Conservation (phyloP, 495 filamentous ascomycete species). For the Lasiosphaeria ovina region DNA sequence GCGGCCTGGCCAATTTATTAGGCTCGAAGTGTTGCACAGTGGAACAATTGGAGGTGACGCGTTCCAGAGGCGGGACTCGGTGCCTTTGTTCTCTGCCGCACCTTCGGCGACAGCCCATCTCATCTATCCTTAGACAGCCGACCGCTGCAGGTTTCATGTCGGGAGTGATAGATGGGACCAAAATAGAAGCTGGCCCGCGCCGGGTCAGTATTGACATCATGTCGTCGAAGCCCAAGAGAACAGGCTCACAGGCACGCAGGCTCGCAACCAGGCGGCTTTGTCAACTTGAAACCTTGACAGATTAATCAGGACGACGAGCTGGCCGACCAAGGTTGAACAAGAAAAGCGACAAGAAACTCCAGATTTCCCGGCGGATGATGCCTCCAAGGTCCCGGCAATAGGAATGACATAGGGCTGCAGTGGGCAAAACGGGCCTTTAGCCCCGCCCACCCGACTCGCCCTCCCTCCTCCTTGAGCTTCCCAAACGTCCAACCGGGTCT, state of each 20-base stretch:
- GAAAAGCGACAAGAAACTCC: constrained; percentile 4
- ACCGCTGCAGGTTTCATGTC: constrained; percentile 6
- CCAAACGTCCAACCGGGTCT: constrained; percentile 4
- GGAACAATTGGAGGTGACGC: neutral
- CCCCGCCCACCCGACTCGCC: constrained; percentile 28
- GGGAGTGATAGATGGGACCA: constrained; percentile 6
- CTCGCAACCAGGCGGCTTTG: neutral
- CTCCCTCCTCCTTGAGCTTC: neutral
- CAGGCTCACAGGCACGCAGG: neutral
- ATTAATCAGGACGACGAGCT: constrained; percentile 9
- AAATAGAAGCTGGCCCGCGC: constrained; percentile 15
- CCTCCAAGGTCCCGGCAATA: constrained; percentile 21
- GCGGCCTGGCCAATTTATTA: neutral
- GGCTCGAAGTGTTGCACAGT: neutral
- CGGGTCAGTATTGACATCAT: neutral
- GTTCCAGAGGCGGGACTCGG: neutral
- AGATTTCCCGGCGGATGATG: constrained; percentile 25
- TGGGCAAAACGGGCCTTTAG: constrained; percentile 20
- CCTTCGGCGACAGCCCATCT: neutral
- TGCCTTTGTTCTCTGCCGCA: neutral
- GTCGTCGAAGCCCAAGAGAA: neutral
- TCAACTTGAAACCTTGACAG: constrained; percentile 13
- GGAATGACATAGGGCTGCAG: constrained; percentile 26
- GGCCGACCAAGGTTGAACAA: constrained; percentile 7
- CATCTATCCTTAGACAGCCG: neutral